Percentiles rank a stretch among this genome's conserved stretches.
These are phyloP conservation scores for Rhodosporidiobolus sp. DNA, from an alignment of 768 basidiomycete genomes.

Conservation along the genomic window DNA sequence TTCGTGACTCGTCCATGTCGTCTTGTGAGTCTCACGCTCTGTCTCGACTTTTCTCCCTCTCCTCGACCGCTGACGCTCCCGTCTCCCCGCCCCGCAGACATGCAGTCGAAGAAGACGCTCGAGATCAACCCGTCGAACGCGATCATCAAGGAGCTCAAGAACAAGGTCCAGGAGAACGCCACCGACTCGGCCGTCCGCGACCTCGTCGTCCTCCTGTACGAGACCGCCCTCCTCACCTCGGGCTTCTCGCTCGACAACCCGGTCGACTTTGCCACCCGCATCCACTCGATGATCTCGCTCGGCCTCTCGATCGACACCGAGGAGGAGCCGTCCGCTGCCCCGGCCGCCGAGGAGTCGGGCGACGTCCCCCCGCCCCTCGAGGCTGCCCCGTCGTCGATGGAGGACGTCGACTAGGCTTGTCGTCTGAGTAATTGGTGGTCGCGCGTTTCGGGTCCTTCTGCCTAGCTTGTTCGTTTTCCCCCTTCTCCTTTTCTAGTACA, in stretches of 20 bases:
- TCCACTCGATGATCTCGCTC: constrained; percentile 88
- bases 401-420: constrained; percentile 72
- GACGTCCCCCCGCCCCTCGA: constrained; percentile 49
- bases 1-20: constrained; percentile 94
- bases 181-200: constrained; percentile 65
- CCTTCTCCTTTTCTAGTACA: too few species aligned
- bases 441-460: too few species aligned
- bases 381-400: constrained; percentile 76
- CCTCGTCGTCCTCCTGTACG: constrained; percentile 90
- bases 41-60: neutral
- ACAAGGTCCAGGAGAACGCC: constrained; percentile 94
- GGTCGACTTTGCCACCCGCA: constrained; percentile 88
- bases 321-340: constrained; percentile 60
- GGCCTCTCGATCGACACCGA: constrained; percentile 83
- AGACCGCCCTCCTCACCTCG: constrained; percentile 92
- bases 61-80: neutral
- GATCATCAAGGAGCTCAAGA: constrained; percentile 93
- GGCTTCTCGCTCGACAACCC: constrained; percentile 96
- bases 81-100: constrained; percentile 53
- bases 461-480: too few species aligned
- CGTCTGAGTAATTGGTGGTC: too few species aligned
- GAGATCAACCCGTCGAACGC: constrained; percentile 89
- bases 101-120: constrained; percentile 89
- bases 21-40: constrained; percentile 55
- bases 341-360: constrained; percentile 52